Percentiles rank a stretch among this genome's conserved stretches.
Evolutionary conservation across 768 basidiomycete genomes (phyloP).

Genomic region (Lyophyllum shimeji): DNA sequence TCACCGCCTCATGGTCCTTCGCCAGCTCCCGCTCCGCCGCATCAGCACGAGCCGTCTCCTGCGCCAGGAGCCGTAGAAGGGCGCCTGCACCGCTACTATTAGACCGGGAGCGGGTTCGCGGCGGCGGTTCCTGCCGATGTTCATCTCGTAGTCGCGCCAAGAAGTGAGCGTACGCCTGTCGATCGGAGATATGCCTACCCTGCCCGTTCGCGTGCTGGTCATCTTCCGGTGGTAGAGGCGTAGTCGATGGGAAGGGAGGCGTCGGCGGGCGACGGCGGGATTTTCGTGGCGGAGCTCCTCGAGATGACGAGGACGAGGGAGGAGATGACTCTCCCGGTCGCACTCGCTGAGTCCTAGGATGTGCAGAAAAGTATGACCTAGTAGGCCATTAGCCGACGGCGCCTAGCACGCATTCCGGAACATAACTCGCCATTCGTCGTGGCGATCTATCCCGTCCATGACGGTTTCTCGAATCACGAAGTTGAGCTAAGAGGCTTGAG

Average conservation of each 20-base stretch:
- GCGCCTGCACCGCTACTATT: conserved; percentile 3
- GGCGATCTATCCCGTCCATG: background rate
- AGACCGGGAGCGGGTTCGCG: conserved; percentile 5
- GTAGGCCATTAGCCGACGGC: background rate
- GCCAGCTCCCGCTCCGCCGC: conserved; percentile 32
- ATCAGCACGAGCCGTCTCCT: conserved; percentile 39
- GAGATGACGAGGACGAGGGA: background rate
- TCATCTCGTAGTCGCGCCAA: conserved; percentile 1
- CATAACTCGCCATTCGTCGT: conserved; percentile 4
- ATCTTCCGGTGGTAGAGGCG: background rate
- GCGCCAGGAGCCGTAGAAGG: conserved; percentile 20
- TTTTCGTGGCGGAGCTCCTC: background rate
- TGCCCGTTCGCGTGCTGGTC: background rate
- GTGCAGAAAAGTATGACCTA: conserved; percentile 12
- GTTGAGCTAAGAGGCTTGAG: background rate
- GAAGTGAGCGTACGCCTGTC: conserved; percentile 3
- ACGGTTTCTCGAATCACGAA: background rate
- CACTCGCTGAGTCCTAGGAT: conserved; percentile 7
- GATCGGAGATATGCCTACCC: conserved; percentile 1
- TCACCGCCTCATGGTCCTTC: conserved; percentile 21
- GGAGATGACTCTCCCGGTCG: background rate
- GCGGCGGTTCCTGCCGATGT: background rate
- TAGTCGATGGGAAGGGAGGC: conserved; percentile 6
- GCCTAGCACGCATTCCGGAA: background rate
- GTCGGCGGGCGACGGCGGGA: conserved; percentile 7